phyloP scores from a whole-genome alignment of 768 basidiomycete species.

The Russula virescens region DNA sequence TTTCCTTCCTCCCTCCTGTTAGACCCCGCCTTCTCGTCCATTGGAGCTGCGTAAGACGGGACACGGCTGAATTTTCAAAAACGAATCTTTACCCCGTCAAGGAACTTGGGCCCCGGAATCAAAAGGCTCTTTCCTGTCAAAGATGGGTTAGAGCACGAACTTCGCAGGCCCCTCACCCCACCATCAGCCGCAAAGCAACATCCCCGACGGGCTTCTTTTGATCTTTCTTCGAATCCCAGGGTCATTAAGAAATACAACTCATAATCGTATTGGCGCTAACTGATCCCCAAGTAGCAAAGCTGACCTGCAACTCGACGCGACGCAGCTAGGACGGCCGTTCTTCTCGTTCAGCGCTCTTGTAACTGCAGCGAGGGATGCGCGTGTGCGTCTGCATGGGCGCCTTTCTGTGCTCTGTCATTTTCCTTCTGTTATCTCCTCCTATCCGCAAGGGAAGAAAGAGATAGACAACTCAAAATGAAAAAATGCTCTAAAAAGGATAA shows the following conservation, averaged over 20 bases:
- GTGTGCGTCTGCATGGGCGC: neutral
- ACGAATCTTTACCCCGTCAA: neutral
- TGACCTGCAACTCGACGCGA: neutral
- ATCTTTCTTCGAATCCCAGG: neutral
- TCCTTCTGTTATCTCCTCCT: too few relatives aligned
- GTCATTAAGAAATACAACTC: neutral
- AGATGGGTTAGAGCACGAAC: neutral
- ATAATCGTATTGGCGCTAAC: neutral
- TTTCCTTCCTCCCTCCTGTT: too few relatives aligned
- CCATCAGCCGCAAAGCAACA: neutral
- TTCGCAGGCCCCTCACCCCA: too few relatives aligned
- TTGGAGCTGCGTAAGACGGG: too few relatives aligned
- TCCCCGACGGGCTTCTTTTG: neutral
- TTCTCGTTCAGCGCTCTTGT: neutral
- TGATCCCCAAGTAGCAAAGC: slow-evolving; percentile 1
- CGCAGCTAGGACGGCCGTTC: neutral
- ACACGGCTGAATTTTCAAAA: too few relatives aligned
- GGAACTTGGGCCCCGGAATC: neutral
- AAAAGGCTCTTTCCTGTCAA: too few relatives aligned
- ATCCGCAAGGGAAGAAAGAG: too few relatives aligned
- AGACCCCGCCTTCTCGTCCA: neutral
- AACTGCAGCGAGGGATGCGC: neutral
- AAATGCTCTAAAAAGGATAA: too few relatives aligned
- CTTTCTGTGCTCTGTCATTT: neutral
- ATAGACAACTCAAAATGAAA: too few relatives aligned